Evolutionary conservation across 1,284 basidiomycete genomes (phyloP).

Genomic region (Tausonia pullulans): DNA sequence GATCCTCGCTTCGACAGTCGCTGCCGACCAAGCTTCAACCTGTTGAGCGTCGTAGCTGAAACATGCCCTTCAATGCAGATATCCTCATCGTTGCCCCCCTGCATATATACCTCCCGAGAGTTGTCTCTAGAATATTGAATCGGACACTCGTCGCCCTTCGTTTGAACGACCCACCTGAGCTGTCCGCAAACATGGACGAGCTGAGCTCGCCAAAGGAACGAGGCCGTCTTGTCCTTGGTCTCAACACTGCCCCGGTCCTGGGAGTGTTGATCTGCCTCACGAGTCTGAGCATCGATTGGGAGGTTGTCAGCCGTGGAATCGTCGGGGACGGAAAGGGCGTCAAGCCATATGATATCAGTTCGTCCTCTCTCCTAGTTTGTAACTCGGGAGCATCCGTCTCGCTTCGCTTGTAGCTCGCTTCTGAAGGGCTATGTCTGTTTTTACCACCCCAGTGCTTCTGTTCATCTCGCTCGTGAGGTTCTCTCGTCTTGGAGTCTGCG

Average conservation of each 20-base stretch:
- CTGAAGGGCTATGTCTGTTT: background rate
- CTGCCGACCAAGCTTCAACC: background rate
- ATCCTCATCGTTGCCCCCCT: constrained; percentile 56
- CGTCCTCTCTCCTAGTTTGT: constrained; percentile 17
- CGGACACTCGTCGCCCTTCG: constrained; percentile 21
- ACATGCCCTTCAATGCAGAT: constrained; percentile 31
- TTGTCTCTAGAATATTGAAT: constrained; percentile 17
- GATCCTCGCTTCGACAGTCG: background rate
- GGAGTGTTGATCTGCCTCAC: constrained; percentile 70
- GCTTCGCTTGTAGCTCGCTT: background rate
- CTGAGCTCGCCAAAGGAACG: background rate
- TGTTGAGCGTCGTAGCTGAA: background rate
- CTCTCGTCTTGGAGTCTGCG: background rate
- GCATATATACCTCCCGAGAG: constrained; percentile 41
- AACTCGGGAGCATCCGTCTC: background rate
- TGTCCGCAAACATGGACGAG: background rate
- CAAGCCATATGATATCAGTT: constrained; percentile 78
- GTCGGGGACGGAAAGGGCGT: constrained; percentile 57
- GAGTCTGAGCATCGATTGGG: constrained; percentile 54
- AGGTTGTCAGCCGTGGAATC: constrained; percentile 54
- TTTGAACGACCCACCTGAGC: constrained; percentile 26
- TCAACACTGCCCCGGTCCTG: constrained; percentile 63
- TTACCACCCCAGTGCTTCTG: constrained; percentile 23
- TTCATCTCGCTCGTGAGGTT: constrained; percentile 30
- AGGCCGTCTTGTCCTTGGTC: constrained; percentile 46